Conservation (phyloP, 176 grass and related monocot species). For the Tillandsia leiboldiana region DNA sequence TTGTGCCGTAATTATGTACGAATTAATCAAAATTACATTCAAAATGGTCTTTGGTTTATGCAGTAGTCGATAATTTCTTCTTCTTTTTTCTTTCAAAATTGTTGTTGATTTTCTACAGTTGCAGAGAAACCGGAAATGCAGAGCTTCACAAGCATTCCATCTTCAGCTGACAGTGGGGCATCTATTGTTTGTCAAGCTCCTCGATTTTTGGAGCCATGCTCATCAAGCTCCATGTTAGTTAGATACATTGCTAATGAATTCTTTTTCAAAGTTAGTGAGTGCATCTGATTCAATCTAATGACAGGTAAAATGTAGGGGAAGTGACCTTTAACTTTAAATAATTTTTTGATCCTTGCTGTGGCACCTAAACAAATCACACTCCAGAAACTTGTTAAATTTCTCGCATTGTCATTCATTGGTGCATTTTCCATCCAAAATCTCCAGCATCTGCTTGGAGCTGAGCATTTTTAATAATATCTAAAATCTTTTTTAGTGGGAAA, state of each 20-base stretch:
- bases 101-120: not conserved
- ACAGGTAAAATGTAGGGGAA: no score
- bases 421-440: no score
- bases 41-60: not conserved
- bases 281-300: not conserved
- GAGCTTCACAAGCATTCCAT: not conserved
- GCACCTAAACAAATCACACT: no score
- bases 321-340: no score
- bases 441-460: no score
- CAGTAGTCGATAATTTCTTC: not conserved
- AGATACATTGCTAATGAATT: not conserved
- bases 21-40: not conserved
- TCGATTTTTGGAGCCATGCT: not conserved
- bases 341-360: no score
- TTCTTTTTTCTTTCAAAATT: not conserved
- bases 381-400: no score
- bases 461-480: no score
- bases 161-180: not conserved
- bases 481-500: no score
- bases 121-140: not conserved
- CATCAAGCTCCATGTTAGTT: not conserved
- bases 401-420: no score
- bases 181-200: not conserved
- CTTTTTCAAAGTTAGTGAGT: not conserved
- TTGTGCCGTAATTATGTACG: not conserved